Conservation (phyloP, 345 rosid species). For the Rhodamnia argentea region DNA sequence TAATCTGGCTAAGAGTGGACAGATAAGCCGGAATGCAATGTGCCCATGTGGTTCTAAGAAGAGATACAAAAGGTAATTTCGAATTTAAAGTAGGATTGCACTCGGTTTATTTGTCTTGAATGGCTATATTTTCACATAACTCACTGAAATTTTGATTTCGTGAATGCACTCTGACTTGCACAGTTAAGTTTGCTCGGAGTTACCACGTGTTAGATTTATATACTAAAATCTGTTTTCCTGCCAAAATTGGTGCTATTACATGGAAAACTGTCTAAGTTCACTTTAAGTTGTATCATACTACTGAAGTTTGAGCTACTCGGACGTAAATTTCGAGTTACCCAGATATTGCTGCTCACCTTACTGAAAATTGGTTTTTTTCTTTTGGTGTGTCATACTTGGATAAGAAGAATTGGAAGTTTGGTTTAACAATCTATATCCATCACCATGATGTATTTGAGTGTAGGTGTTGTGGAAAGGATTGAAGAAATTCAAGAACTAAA, state of each 20-base stretch:
- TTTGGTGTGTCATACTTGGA: neutral
- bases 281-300: neutral
- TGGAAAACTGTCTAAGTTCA: neutral
- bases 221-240: neutral
- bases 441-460: neutral
- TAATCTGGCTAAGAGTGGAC: slow-evolving; percentile 82
- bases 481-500: neutral
- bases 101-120: neutral
- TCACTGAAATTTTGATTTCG: neutral
- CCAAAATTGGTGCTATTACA: neutral
- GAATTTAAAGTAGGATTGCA: neutral
- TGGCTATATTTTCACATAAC: neutral
- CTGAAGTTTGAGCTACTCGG: neutral
- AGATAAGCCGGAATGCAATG: slow-evolving; percentile 81
- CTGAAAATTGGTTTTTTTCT: neutral
- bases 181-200: neutral
- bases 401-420: neutral
- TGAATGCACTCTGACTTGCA: neutral
- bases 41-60: slow-evolving; percentile 98
- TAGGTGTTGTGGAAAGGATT: neutral
- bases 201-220: neutral
- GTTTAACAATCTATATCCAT: neutral
- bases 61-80: slow-evolving; percentile 72
- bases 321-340: neutral
- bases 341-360: neutral